Evolutionary conservation across 179 eudicot species (phyloP).

Genomic region (Drosera spatulata): DNA sequence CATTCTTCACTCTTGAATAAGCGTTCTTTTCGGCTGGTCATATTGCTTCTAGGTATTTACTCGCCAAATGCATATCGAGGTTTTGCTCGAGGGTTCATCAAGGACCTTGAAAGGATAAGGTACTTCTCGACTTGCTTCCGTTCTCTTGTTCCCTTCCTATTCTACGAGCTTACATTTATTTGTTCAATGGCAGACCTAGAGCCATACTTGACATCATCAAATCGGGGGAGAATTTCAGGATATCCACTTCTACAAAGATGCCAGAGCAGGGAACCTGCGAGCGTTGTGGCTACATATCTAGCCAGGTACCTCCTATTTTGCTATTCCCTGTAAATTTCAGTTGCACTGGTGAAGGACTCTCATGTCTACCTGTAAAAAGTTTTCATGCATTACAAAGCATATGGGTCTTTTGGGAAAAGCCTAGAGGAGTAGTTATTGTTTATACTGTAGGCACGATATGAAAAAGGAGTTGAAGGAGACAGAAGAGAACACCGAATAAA

Average conservation of each 20-base stretch:
- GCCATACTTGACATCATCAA: conserved; percentile 95
- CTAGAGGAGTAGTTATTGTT: too few relatives aligned
- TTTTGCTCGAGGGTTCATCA: conserved; percentile 95
- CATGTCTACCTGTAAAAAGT: too few relatives aligned
- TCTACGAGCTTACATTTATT: neutral
- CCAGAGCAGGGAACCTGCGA: conserved; percentile 97
- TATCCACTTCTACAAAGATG: conserved; percentile 87
- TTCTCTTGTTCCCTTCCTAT: neutral
- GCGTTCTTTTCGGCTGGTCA: neutral
- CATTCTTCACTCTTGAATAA: neutral
- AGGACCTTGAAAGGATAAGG: conserved; percentile 96
- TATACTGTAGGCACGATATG: too few relatives aligned
- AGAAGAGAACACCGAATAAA: too few relatives aligned
- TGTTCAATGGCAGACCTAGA: conserved; percentile 47
- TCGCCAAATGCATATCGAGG: conserved; percentile 99
- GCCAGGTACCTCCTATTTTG: conserved; percentile 47
- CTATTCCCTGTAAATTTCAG: too few relatives aligned
- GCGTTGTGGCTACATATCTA: conserved; percentile 93
- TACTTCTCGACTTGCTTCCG: conserved; percentile 2
- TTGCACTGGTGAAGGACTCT: too few relatives aligned
- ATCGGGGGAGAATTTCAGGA: conserved; percentile 92
- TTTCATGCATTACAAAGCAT: too few relatives aligned
- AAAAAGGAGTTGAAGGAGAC: too few relatives aligned
- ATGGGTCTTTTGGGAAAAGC: too few relatives aligned
- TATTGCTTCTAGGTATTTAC: conserved; percentile 61